Base-by-base conservation (phyloP, 805 yeast genomes). In the Lachancea sp. region DNA sequence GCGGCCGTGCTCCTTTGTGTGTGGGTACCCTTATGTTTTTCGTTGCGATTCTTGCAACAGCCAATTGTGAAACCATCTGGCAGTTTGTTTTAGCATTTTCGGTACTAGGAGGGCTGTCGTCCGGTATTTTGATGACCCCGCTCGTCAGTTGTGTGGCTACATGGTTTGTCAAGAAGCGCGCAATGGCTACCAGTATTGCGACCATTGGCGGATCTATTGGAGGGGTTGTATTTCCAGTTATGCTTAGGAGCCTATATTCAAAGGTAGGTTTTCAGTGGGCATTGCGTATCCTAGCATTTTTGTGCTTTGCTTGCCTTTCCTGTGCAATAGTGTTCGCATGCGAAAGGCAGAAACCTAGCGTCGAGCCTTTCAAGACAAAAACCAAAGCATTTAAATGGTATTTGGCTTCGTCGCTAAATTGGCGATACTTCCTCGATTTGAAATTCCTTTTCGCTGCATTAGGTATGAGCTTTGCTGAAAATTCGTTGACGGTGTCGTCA, bases 11-110 rank as follows among this genome's bases (percentile, higher is more conserved):
- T n/a, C 71, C 80, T 3, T 50, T 77, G 52, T 32, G 64, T 3
- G 43, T 61, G 11, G 77, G 83, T 1, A 59, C 76, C 0, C 25
- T 67, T 0, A 51, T 77, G 5, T 70, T 69, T 24, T 67, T 71
- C 35, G 67, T 66, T 11, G 85, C 85, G 0, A 56, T 79, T 16
- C 63, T 81, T 56, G 77, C 78, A 1, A 65, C 76, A 17, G 81
- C 80, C 12, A 69, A 65, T 42, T 70, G 81, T 52, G 63, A 62
- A 1, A 51, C 67, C 5, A 67, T 76, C 7, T 78, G 73, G 64
- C 84, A 81, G 42, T 82, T 81, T 49, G 68, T 82, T 13, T 55
- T 81, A 19, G 67, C 81, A 20, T 77, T 80, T 51, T 75, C 78
- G 2, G 45, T 80, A 2, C 64, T 72, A 18, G 62, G 71, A 28